These are phyloP conservation scores for Asterochloris erici DNA, from an alignment of 139 green algal genomes.

Conservation along the genomic window DNA sequence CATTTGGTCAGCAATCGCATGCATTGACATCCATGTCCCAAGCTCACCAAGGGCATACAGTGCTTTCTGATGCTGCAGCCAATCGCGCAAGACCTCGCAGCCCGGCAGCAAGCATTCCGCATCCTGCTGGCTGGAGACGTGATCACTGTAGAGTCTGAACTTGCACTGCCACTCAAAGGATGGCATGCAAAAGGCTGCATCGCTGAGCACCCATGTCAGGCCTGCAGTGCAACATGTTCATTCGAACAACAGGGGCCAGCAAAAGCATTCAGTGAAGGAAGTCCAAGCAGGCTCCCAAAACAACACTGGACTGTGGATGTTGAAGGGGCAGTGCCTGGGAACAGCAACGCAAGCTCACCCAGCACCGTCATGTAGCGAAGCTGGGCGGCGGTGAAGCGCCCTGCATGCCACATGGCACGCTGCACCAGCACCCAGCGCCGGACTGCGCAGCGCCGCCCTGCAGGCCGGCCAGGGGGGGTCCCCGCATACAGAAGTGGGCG, in stretches of 20 bases:
- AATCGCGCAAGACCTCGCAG: slow-evolving; percentile 21
- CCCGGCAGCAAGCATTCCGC: not conserved
- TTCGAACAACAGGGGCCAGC: not conserved
- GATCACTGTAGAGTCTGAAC: not conserved
- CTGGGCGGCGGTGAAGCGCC: slow-evolving; percentile 33
- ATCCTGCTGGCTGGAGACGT: not conserved
- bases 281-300: not conserved
- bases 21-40: not conserved
- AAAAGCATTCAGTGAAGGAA: not conserved
- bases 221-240: slow-evolving; percentile 13
- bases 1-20: not conserved
- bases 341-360: slow-evolving; percentile 4
- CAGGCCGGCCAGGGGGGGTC: slow-evolving; percentile 2
- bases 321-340: not conserved
- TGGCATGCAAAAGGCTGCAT: slow-evolving; percentile 26
- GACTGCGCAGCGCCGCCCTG: slow-evolving; percentile 20
- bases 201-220: slow-evolving; percentile 37
- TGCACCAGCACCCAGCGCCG: slow-evolving; percentile 49
- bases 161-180: slow-evolving; percentile 17
- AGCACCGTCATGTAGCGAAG: slow-evolving; percentile 51
- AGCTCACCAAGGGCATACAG: slow-evolving; percentile 32
- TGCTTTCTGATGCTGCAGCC: slow-evolving; percentile 42
- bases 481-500: not conserved
- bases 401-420: slow-evolving; percentile 33
- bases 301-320: not conserved